Base-by-base conservation (phyloP, 2,329 filamentous ascomycete genomes). In the Thielaviopsis musarum region DNA sequence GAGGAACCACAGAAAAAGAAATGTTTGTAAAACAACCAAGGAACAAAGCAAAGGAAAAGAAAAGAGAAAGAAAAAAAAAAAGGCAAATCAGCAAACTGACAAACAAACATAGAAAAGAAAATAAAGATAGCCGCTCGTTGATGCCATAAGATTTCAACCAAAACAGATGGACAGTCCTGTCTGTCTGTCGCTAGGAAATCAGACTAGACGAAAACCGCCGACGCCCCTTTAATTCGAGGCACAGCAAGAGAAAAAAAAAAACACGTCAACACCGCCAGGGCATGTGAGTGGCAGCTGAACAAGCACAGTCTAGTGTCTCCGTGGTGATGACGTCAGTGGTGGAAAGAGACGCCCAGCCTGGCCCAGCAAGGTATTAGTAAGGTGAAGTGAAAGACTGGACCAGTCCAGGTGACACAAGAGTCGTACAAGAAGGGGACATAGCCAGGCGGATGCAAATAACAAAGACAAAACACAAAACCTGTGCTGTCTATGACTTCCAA, bases 401-500 rank as follows among this genome's bases (percentile, higher is more conserved):
- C 30, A 34, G 30, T 3, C 2, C 30, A 34, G 30, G 30, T 34
- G 30, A 12, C 9, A 34, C 30, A 34, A 34, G 10, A 7, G 30
- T 34, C 30, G 30, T 34, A 34, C 30, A 34, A 34, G 3, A 26
- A 26, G 24, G 7, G 10, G 30, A 34, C n/a, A n/a, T n/a, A n/a
- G n/a, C 30, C 30, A 34, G 30, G 9, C 6, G 7, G 30, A 45
- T 3, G 17, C 34, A 41, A n/a, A 45, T 5, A n/a, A 45, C 2
- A 45, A 1, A 17, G 2, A 15, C 13, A 45, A 45, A n/a, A 34
- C 2, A 45, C 38, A 45, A 17, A n/a, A 7, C 38, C 3, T 17
- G 17, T n/a, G 22, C 48, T 12, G 30, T 49, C 67, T 64, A n/a
- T 89, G 38, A 83, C 64, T 93, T 84, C 93, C 93, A 98, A 61